phyloP scores from a whole-genome alignment of 176 grass and related monocot species.

The Hyparrhenia diplandra region DNA sequence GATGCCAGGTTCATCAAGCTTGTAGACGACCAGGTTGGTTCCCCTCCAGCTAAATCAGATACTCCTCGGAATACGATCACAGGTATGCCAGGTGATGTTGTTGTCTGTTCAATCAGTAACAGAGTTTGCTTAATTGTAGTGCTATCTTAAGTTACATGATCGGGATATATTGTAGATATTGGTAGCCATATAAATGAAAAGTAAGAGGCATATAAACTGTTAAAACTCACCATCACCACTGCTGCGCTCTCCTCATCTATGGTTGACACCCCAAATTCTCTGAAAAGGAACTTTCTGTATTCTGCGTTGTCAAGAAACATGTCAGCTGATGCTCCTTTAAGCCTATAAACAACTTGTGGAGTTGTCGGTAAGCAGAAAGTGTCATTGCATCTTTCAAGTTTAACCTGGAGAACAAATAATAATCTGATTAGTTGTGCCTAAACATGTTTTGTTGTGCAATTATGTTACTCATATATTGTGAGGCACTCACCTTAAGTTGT shows the following conservation, averaged over 20 bases:
- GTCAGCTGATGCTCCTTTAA: constrained; percentile 70
- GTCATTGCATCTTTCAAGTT: constrained; percentile 83
- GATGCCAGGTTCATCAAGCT: constrained; percentile 70
- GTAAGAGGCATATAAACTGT: not conserved
- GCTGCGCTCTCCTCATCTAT: constrained; percentile 81
- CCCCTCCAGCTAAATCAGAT: constrained; percentile 79
- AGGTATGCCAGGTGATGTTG: constrained; percentile 56
- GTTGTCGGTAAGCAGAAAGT: constrained; percentile 70
- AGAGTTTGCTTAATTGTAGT: not conserved
- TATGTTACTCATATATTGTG: not conserved
- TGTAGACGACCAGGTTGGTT: constrained; percentile 67
- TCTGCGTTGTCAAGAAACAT: constrained; percentile 80
- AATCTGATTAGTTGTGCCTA: not conserved
- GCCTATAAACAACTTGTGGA: constrained; percentile 56
- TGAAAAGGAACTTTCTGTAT: constrained; percentile 72
- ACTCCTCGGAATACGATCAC: constrained; percentile 86
- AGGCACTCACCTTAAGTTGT: constrained; percentile 47
- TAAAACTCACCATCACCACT: constrained; percentile 66
- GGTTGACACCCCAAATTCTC: constrained; percentile 68
- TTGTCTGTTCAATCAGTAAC: constrained; percentile 40
- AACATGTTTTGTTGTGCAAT: not conserved
- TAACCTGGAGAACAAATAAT: constrained; percentile 46
- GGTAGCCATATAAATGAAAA: too few species aligned
- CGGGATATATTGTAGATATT: too few species aligned
- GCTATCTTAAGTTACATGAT: too few species aligned